Conservation (phyloP, 805 yeast species). For the Spathaspora girioi region DNA sequence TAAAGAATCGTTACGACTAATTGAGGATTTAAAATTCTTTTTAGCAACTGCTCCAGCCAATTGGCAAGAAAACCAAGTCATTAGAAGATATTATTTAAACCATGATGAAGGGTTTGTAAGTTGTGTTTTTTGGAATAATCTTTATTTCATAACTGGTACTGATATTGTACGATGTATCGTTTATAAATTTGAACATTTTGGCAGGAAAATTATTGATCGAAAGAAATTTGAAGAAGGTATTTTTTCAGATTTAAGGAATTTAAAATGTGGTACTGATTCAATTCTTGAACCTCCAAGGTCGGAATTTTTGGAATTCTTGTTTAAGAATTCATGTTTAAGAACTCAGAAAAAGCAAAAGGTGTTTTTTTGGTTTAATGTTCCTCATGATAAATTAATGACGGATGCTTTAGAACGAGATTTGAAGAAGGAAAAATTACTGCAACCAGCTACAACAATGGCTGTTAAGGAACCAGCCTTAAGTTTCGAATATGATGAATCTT, state of each 20-base stretch:
- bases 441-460: constrained; percentile 69
- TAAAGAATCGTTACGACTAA: constrained; percentile 53
- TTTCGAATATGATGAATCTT: constrained; percentile 58
- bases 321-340: constrained; percentile 80
- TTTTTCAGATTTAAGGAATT: constrained; percentile 81
- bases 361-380: constrained; percentile 94
- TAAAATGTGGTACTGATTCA: constrained; percentile 86
- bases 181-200: constrained; percentile 85
- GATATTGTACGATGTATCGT: constrained; percentile 92
- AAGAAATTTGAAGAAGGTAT: constrained; percentile 97
- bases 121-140: constrained; percentile 88
- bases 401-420: constrained; percentile 93
- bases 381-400: constrained; percentile 85
- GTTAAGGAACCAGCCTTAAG: constrained; percentile 75
- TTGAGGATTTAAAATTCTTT: constrained; percentile 80
- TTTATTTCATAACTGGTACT: constrained; percentile 90
- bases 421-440: constrained; percentile 65
- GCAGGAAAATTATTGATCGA: constrained; percentile 76
- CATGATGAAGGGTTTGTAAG: constrained; percentile 90
- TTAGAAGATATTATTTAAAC: constrained; percentile 79
- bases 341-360: constrained; percentile 97
- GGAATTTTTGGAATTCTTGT: constrained; percentile 75
- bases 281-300: constrained; percentile 84
- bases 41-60: constrained; percentile 91
- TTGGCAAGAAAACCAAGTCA: constrained; percentile 86